Percentiles rank a stretch among this genome's conserved stretches.
Evolutionary conservation across 176 grass and related monocot genomes (phyloP).

Genomic region (Poa pratensis): DNA sequence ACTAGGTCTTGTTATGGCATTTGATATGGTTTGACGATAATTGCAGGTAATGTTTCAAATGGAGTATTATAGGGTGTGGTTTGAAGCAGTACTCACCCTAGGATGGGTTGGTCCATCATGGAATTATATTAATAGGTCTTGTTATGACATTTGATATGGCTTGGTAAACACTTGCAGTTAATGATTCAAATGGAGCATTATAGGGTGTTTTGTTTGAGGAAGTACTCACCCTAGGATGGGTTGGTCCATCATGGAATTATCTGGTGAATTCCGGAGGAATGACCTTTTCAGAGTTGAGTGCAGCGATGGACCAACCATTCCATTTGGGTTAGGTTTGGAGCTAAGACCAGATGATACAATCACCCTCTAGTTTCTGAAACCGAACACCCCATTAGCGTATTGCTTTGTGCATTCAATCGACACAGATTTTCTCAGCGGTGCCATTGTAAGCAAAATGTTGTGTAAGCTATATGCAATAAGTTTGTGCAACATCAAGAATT

Average conservation of each 20-base stretch:
- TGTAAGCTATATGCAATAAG: neutral
- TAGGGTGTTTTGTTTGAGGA: neutral
- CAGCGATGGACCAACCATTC: neutral
- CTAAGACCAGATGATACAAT: neutral
- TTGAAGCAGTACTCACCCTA: neutral
- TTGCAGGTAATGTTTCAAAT: neutral
- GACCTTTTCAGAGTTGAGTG: neutral
- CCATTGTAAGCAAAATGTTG: neutral
- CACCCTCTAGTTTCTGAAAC: neutral
- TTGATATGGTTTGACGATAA: neutral
- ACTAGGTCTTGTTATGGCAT: neutral
- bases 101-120: neutral
- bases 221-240: neutral
- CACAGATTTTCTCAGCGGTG: neutral
- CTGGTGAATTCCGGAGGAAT: neutral
- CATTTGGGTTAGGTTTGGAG: neutral
- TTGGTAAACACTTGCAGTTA: neutral
- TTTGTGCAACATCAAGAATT: conserved; percentile 27
- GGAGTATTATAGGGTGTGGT: neutral
- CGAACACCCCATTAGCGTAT: neutral
- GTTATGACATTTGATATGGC: neutral
- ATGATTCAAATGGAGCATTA: neutral
- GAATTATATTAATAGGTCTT: neutral
- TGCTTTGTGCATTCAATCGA: conserved; percentile 1
- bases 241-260: neutral